A percentile compares a stretch with the other conserved stretches of the same genome.
Conservation (phyloP, 2,329 filamentous ascomycete genomes). For the Aspergillus niger region DNA sequence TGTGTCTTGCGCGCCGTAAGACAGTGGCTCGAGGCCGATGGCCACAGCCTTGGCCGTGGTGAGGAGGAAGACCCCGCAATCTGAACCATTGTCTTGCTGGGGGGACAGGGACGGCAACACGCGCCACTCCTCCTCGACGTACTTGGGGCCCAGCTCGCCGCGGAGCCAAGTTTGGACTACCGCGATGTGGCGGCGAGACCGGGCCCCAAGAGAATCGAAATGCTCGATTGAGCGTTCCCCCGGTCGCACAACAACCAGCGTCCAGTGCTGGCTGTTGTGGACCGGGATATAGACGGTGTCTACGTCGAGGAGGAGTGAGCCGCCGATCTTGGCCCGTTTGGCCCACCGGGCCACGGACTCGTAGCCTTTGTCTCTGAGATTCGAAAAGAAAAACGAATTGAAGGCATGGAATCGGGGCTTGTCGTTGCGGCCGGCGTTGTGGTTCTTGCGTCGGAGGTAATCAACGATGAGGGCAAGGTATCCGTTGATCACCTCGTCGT, state of each 20-base stretch:
- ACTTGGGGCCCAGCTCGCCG: constrained; percentile 44
- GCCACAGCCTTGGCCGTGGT: constrained; percentile 52
- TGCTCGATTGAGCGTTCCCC: constrained; percentile 47
- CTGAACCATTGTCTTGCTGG: constrained; percentile 49
- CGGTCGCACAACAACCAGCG: constrained; percentile 50
- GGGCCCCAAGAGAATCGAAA: constrained; percentile 49
- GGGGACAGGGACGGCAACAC: constrained; percentile 44
- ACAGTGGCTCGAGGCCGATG: constrained; percentile 46
- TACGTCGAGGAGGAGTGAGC: constrained; percentile 45
- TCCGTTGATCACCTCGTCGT: constrained; percentile 51
- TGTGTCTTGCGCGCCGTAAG: constrained; percentile 45
- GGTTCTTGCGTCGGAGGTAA: constrained; percentile 36
- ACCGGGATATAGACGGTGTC: constrained; percentile 53
- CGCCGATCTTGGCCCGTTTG: constrained; percentile 50
- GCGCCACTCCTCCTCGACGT: constrained; percentile 47
- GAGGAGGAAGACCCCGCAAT: constrained; percentile 54
- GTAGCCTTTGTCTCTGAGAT: constrained; percentile 44
- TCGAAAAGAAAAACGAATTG: constrained; percentile 49
- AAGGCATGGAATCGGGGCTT: constrained; percentile 47
- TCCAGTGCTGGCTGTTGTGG: constrained; percentile 51
- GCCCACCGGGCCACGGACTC: constrained; percentile 44
- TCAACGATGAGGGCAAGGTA: constrained; percentile 47
- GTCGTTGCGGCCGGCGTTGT: constrained; percentile 38
- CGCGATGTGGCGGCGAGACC: constrained; percentile 34
- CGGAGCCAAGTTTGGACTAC: constrained; percentile 46